These are phyloP conservation scores for Trichoderma polysporum DNA, from an alignment of 2,329 filamentous ascomycete genomes.

Conservation along the genomic window DNA sequence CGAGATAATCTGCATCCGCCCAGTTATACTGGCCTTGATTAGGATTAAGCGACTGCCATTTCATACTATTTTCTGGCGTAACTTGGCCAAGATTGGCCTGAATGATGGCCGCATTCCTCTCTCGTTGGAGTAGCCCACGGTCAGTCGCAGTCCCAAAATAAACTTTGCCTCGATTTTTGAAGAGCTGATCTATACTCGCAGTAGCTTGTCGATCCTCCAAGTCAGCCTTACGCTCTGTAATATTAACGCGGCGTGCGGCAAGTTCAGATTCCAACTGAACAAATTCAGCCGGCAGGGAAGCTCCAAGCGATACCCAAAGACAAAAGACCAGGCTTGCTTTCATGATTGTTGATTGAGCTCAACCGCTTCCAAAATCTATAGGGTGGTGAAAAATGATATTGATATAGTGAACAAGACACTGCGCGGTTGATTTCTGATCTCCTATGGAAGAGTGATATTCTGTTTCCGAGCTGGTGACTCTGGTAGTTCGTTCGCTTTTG, in stretches of 20 bases:
- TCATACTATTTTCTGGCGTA: slow-evolving; percentile 13
- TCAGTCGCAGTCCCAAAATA: slow-evolving; percentile 11
- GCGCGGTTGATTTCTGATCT: no score
- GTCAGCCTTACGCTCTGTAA: background rate
- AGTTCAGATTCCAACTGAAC: background rate
- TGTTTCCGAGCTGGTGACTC: no score
- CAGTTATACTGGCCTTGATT: background rate
- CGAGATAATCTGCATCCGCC: slow-evolving; percentile 10
- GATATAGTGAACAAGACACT: no score
- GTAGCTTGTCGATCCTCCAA: slow-evolving; percentile 1
- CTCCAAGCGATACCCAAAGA: background rate
- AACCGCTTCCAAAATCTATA: background rate
- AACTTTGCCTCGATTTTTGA: background rate
- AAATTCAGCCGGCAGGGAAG: background rate
- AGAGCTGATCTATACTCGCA: background rate
- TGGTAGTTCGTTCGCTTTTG: no score
- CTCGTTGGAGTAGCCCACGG: slow-evolving; percentile 2
- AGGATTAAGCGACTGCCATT: background rate
- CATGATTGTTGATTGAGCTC: background rate
- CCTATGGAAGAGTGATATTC: no score
- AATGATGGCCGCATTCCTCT: background rate
- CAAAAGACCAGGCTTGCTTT: background rate
- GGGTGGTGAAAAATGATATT: background rate
- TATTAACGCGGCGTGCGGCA: background rate
- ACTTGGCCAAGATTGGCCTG: slow-evolving; percentile 5